phyloP scores from a whole-genome alignment of 768 basidiomycete species.

The Termitomyces sp. region DNA sequence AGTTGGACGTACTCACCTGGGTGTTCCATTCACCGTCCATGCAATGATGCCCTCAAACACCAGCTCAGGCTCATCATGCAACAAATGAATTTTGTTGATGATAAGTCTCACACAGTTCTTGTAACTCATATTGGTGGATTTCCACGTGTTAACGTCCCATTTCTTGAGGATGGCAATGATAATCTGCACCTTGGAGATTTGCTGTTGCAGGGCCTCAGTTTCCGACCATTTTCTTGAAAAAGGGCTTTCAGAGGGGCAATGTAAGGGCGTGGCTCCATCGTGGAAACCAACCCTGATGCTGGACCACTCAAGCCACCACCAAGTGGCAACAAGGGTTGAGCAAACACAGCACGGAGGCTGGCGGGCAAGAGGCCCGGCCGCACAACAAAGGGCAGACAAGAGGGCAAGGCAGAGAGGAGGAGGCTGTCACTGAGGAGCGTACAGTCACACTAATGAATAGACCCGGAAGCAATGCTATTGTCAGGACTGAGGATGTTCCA shows the following conservation, averaged over 20 bases:
- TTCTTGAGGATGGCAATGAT: constrained; percentile 99
- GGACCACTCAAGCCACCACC: too few relatives aligned
- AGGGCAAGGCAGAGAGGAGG: too few relatives aligned
- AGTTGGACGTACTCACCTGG: constrained; percentile 90
- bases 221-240: constrained; percentile 97
- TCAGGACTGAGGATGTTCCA: too few relatives aligned
- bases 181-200: constrained; percentile 95
- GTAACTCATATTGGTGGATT: constrained; percentile 94
- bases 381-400: too few relatives aligned
- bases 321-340: too few relatives aligned
- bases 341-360: too few relatives aligned
- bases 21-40: constrained; percentile 93
- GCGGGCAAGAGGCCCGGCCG: too few relatives aligned
- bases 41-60: constrained; percentile 91
- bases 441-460: too few relatives aligned
- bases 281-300: too few relatives aligned
- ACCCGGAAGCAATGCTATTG: too few relatives aligned
- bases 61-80: constrained; percentile 97
- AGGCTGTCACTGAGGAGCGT: too few relatives aligned
- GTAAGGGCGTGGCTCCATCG: too few relatives aligned
- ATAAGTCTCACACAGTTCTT: constrained; percentile 94
- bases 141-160: constrained; percentile 99
- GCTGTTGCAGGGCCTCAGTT: constrained; percentile 97
- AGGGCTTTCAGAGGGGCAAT: constrained; percentile 99
- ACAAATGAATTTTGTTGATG: constrained; percentile 96